Percentiles rank a stretch among this genome's conserved stretches.
phyloP scores from a whole-genome alignment of 352 stramenopile genomes.

The Pythium guiyangense region DNA sequence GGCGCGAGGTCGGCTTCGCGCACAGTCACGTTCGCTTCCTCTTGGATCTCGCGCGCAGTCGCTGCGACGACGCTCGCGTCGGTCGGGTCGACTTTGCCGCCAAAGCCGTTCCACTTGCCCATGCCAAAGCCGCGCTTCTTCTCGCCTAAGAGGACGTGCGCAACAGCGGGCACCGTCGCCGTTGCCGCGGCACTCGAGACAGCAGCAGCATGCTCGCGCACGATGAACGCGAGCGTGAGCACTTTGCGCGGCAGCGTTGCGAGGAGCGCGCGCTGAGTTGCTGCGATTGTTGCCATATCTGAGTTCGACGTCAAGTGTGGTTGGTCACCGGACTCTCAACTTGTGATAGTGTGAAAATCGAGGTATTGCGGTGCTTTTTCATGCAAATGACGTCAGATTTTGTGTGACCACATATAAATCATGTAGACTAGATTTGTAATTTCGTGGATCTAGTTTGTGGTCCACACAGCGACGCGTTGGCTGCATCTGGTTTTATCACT shows the following conservation, averaged over 20 bases:
- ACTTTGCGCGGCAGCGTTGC: slow-evolving; percentile 36
- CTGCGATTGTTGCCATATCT: too few relatives aligned
- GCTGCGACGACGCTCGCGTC: slow-evolving; percentile 60
- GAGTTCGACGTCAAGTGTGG: too few relatives aligned
- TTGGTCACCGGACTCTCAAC: too few relatives aligned
- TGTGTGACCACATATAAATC: too few relatives aligned
- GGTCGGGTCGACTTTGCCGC: slow-evolving; percentile 80
- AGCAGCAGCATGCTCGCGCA: slow-evolving; percentile 20
- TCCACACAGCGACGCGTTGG: too few relatives aligned
- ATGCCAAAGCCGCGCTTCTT: slow-evolving; percentile 89
- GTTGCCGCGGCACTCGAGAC: background rate
- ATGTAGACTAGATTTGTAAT: too few relatives aligned
- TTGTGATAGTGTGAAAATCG: too few relatives aligned
- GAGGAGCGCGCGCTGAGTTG: slow-evolving; percentile 2
- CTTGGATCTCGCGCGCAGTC: slow-evolving; percentile 52
- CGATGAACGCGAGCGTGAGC: slow-evolving; percentile 47
- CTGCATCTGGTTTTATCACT: too few relatives aligned
- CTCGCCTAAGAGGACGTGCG: slow-evolving; percentile 69
- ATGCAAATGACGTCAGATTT: too few relatives aligned
- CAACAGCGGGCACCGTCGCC: background rate
- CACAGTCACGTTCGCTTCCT: slow-evolving; percentile 68
- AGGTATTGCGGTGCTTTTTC: too few relatives aligned
- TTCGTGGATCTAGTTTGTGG: too few relatives aligned
- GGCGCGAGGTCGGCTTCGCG: slow-evolving; percentile 15
- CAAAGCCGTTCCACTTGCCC: slow-evolving; percentile 91